Percentiles rank a stretch among this genome's conserved stretches.
These are phyloP conservation scores for Russula foetens DNA, from an alignment of 768 basidiomycete genomes.

Conservation along the genomic window DNA sequence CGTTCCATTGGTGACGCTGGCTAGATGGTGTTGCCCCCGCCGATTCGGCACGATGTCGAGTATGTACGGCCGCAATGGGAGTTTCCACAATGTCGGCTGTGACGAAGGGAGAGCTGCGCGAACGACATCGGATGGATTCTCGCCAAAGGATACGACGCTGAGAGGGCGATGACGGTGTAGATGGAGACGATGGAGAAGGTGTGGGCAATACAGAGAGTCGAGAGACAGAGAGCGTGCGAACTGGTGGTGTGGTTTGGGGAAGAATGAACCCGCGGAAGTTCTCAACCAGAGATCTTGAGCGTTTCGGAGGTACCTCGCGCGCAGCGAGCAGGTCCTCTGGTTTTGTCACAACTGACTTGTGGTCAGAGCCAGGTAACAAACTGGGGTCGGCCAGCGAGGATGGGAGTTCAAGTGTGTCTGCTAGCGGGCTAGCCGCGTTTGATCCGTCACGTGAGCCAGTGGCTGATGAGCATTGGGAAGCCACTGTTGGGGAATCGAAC, in stretches of 20 bases:
- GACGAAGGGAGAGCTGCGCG: slow-evolving; percentile 15
- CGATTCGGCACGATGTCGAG: not conserved
- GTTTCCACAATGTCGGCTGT: slow-evolving; percentile 1
- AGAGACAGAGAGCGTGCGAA: slow-evolving; percentile 17
- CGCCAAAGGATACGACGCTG: slow-evolving; percentile 9
- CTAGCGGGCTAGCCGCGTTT: slow-evolving; percentile 3
- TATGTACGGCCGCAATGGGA: not conserved
- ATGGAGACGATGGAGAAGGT: not conserved
- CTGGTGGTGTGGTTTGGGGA: slow-evolving; percentile 9
- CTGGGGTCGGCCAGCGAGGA: slow-evolving; percentile 18
- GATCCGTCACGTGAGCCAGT: slow-evolving; percentile 11
- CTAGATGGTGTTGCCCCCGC: not conserved
- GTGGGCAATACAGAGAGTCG: not conserved
- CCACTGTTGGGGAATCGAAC: slow-evolving; percentile 15
- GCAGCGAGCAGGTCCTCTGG: slow-evolving; percentile 20
- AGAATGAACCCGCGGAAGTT: slow-evolving; percentile 54
- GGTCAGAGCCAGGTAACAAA: slow-evolving; percentile 20
- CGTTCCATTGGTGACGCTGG: not conserved
- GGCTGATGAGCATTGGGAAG: slow-evolving; percentile 16
- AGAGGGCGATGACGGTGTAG: not conserved
- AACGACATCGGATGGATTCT: slow-evolving; percentile 9
- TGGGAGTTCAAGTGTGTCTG: slow-evolving; percentile 17
- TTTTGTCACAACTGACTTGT: slow-evolving; percentile 19
- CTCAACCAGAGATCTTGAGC: slow-evolving; percentile 48
- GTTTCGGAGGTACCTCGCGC: slow-evolving; percentile 26